Conservation (phyloP, 2,329 filamentous ascomycete genomes). For the Zalaria obscura region DNA sequence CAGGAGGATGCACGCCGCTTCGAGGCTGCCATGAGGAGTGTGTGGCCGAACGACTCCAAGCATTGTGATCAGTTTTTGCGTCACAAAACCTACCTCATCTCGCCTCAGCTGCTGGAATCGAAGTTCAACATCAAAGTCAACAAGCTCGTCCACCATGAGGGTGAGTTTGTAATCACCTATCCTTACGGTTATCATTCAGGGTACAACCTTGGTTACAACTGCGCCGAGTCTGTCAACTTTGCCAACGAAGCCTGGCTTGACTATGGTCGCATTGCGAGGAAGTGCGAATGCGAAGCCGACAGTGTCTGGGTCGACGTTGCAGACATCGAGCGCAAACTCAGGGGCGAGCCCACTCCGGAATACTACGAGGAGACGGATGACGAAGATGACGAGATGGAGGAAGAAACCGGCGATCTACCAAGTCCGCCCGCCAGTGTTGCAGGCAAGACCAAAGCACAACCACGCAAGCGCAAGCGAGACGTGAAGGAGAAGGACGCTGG, state of each 20-base stretch:
- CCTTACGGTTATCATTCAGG: conserved; percentile 98
- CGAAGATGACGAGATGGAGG: conserved; percentile 43
- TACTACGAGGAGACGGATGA: conserved; percentile 70
- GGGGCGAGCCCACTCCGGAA: conserved; percentile 68
- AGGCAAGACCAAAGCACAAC: conserved; percentile 45
- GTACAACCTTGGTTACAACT: conserved; percentile 97
- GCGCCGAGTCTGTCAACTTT: conserved; percentile 97
- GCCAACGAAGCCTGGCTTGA: conserved; percentile 90
- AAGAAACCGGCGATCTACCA: conserved; percentile 50
- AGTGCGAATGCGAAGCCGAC: conserved; percentile 91
- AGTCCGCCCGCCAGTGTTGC: conserved; percentile 66
- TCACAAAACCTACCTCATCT: conserved; percentile 96
- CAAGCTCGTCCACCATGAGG: conserved; percentile 85
- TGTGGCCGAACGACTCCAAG: conserved; percentile 92
- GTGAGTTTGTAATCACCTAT: conserved; percentile 96
- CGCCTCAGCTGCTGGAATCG: conserved; percentile 70
- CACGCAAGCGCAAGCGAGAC: conserved; percentile 55
- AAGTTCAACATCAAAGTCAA: conserved; percentile 95
- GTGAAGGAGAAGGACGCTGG: conserved; percentile 31
- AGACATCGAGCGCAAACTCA: conserved; percentile 86
- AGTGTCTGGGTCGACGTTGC: conserved; percentile 97
- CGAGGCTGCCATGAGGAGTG: conserved; percentile 83
- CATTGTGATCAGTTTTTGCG: conserved; percentile 91
- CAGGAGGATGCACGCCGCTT: conserved; percentile 88
- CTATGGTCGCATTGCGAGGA: conserved; percentile 89